These are phyloP conservation scores for Lithohypha guttulata DNA, from an alignment of 2,329 filamentous ascomycete genomes.

Conservation along the genomic window DNA sequence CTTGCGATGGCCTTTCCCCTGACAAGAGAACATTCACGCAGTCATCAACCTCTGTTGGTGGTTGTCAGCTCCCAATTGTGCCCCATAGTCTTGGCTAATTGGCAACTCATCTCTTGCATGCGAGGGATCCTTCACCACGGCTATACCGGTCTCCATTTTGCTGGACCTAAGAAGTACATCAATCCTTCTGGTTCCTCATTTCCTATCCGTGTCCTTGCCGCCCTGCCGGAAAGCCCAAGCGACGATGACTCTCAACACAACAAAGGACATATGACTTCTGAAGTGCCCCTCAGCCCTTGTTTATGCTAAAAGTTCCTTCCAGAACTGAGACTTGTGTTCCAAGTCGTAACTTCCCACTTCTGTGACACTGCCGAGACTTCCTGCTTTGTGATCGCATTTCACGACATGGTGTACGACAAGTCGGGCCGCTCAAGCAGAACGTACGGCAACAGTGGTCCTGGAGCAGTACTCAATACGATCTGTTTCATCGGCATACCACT, in stretches of 20 bases:
- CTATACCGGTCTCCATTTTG: neutral
- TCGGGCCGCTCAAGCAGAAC: neutral
- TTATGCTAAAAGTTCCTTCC: too few species aligned
- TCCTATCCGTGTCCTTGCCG: conserved; percentile 1
- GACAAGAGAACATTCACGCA: neutral
- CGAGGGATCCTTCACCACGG: neutral
- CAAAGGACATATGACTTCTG: conserved; percentile 1
- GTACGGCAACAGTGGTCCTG: conserved; percentile 7
- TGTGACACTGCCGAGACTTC: neutral
- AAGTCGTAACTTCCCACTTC: neutral
- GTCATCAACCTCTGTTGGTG: neutral
- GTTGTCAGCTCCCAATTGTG: conserved; percentile 1
- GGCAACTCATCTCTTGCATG: neutral
- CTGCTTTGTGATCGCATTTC: neutral
- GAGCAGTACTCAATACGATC: conserved; percentile 2
- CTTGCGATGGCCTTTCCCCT: neutral
- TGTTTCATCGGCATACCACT: conserved; percentile 5
- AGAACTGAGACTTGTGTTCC: neutral
- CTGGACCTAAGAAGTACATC: conserved; percentile 1
- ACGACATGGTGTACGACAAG: conserved; percentile 7
- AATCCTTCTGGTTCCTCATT: conserved; percentile 1
- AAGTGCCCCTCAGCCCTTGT: too few species aligned
- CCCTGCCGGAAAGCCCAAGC: neutral
- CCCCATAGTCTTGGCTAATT: conserved; percentile 2
- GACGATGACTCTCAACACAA: neutral